Base-by-base conservation (phyloP, 495 filamentous ascomycete genomes). In the Hypoxylon trugodes region DNA sequence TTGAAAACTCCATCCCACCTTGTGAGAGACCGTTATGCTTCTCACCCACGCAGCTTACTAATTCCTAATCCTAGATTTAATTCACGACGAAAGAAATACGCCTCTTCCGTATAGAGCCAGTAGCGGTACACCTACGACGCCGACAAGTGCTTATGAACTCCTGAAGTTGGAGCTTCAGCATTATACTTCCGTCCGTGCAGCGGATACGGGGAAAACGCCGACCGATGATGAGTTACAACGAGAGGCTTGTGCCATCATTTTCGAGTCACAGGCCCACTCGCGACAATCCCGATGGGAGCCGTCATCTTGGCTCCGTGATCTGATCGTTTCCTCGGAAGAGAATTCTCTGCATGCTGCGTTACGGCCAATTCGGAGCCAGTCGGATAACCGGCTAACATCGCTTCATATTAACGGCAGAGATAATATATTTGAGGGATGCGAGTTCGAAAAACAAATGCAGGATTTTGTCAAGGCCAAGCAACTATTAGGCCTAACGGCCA, bases 1-100 rank as follows among this genome's bases (percentile, higher is more conserved):
- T 90, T 59, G 82, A 87, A 65, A 86, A 87, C 70, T 86, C 84
- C 28, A 88, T 90, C 58, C 88, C 88, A 0, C 86, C 87, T 12
- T 89, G 78, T 81, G 71, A 61, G 78, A 68, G 54, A 52, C 43
- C 32, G 30, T 32, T n/a, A 43, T 51, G 15, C 15, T 46, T 62
- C 65, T 61, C 47, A 41, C 30, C 59, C 48, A 18, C 38, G 24
- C 48, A 62, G 46, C 13, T 41, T 28, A 48, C 70, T 72, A 45
- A 72, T 53, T 28, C 8, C 13, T 41, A 24, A 43, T 30, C 40
- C 40, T 49, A 77, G 81, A 83, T 66, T 74, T 85, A 21, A 85
- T 85, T 72, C 81, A 85, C 66, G 77, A 84, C 64, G 82, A 85
- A 60, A 70, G 82, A 71, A 83, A 81, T 40, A 77, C 74, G 2